Evolutionary conservation across 768 basidiomycete species (phyloP).

Genomic region (Leccinum ochraceum): DNA sequence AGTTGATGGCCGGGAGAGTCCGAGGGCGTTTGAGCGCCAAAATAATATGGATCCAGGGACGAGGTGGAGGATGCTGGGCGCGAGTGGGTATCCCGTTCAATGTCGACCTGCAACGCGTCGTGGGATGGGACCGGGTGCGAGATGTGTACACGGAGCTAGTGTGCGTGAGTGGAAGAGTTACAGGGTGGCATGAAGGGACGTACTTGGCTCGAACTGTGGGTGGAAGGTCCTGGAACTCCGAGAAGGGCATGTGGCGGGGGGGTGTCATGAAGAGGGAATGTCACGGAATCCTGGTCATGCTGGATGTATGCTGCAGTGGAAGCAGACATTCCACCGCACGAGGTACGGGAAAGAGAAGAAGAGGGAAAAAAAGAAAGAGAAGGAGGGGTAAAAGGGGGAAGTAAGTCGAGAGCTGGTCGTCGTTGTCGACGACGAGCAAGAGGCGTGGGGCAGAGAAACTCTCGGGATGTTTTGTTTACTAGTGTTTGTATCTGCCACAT

Average conservation of each 20-base stretch:
- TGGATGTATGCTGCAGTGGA: conserved; percentile 39
- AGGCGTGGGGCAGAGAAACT: conserved; percentile 29
- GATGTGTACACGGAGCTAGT: conserved; percentile 49
- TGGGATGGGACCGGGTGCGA: conserved; percentile 41
- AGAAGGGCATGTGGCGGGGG: conserved; percentile 39
- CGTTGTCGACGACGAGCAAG: conserved; percentile 36
- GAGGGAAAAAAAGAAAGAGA: conserved; percentile 24
- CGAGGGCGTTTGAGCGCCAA: conserved; percentile 69
- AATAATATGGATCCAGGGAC: conserved; percentile 88
- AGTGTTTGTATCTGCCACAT: conserved; percentile 24
- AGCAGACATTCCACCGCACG: conserved; percentile 42
- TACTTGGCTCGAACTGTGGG: conserved; percentile 14
- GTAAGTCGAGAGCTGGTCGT: conserved; percentile 25
- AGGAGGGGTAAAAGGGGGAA: conserved; percentile 23
- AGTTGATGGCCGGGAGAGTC: conserved; percentile 60
- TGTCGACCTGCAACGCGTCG: conserved; percentile 39
- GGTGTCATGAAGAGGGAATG: conserved; percentile 39
- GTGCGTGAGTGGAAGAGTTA: conserved; percentile 4
- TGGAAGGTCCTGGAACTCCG: conserved; percentile 32
- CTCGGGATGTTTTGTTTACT: conserved; percentile 21
- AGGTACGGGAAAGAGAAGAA: conserved; percentile 15
- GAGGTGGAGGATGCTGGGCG: conserved; percentile 77
- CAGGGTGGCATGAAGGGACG: conserved; percentile 1
- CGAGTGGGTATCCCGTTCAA: conserved; percentile 46
- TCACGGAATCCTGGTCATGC: conserved; percentile 38